Evolutionary conservation across 306 rosid species (phyloP).

Genomic region (Castanea crenata): DNA sequence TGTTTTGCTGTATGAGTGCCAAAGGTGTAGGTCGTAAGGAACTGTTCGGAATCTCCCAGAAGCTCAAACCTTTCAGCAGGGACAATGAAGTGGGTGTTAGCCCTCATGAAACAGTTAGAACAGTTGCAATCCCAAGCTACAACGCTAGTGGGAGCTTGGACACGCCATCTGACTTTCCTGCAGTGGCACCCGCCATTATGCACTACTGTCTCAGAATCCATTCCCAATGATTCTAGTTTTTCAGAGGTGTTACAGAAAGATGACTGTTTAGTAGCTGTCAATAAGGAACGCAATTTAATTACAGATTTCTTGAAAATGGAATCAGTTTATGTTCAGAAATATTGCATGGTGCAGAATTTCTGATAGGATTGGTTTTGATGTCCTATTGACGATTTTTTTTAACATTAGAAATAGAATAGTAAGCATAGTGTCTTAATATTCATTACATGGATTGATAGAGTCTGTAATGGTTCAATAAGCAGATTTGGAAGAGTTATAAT

Average conservation of each 20-base stretch:
- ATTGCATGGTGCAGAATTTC: background rate
- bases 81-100: conserved; percentile 54
- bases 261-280: background rate
- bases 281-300: background rate
- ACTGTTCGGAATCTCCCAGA: conserved; percentile 57
- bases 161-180: conserved; percentile 75
- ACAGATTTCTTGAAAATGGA: background rate
- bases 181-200: conserved; percentile 92
- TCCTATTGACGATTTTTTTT: background rate
- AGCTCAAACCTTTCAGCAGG: conserved; percentile 63
- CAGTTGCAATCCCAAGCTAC: conserved; percentile 85
- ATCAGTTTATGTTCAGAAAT: background rate
- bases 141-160: conserved; percentile 50
- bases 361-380: background rate
- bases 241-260: background rate
- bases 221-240: conserved; percentile 26
- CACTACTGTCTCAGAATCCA: conserved; percentile 56
- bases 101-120: conserved; percentile 76
- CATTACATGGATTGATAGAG: background rate
- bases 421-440: background rate
- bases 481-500: background rate
- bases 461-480: background rate
- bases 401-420: background rate
- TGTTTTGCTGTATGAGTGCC: conserved; percentile 85
- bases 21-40: conserved; percentile 69